phyloP scores from a whole-genome alignment of 2,329 filamentous ascomycete species.

The Tolypocladium nubicola region DNA sequence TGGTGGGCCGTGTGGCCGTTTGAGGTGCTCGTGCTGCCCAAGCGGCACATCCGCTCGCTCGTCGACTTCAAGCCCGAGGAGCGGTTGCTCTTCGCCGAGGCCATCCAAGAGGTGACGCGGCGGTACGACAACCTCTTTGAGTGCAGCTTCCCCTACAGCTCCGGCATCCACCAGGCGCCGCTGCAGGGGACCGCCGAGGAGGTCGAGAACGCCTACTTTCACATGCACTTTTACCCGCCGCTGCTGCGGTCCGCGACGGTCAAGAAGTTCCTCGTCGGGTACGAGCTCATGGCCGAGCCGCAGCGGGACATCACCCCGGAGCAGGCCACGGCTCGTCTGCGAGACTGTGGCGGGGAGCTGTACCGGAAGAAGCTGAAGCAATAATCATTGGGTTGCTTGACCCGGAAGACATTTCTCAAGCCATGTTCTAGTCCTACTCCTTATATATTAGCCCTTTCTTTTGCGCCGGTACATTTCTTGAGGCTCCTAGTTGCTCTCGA shows the following conservation, averaged over 20 bases:
- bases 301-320: slow-evolving; percentile 97
- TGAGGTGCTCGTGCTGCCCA: slow-evolving; percentile 82
- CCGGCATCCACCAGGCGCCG: slow-evolving; percentile 92
- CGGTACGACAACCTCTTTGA: slow-evolving; percentile 96
- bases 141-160: slow-evolving; percentile 93
- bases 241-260: slow-evolving; percentile 87
- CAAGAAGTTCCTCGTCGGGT: slow-evolving; percentile 91
- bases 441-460: no score
- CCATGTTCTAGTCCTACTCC: no score
- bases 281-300: slow-evolving; percentile 95
- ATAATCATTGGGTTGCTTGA: not conserved
- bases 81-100: slow-evolving; percentile 64
- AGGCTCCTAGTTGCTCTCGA: slow-evolving; percentile 27
- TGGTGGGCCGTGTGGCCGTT: slow-evolving; percentile 99
- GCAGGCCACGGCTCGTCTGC: slow-evolving; percentile 73
- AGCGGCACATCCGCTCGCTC: slow-evolving; percentile 72
- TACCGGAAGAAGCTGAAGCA: slow-evolving; percentile 55
- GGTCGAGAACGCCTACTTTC: slow-evolving; percentile 78
- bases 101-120: slow-evolving; percentile 77
- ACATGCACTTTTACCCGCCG: slow-evolving; percentile 97
- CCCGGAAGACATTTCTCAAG: not conserved
- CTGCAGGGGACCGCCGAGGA: slow-evolving; percentile 73
- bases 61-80: slow-evolving; percentile 70
- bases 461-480: not conserved
- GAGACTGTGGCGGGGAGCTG: slow-evolving; percentile 67